These are phyloP conservation scores for Leishmania martiniquensis DNA, from an alignment of 208 protist genomes.

Conservation along the genomic window DNA sequence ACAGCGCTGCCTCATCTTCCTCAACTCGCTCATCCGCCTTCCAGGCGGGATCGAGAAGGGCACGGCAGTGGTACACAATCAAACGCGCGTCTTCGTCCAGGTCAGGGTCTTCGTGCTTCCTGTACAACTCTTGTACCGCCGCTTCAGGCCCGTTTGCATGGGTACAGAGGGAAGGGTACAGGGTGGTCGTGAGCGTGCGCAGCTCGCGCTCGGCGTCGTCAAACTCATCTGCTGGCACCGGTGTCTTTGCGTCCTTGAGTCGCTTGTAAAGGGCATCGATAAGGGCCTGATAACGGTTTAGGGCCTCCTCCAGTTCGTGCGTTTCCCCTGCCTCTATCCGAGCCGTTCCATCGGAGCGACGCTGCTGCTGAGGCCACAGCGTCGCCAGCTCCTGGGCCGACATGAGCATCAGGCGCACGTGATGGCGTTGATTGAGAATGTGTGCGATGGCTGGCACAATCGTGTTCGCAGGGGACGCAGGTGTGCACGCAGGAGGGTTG, in stretches of 20 bases:
- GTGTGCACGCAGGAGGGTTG: background rate
- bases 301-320: background rate
- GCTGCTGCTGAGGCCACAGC: slow-evolving; percentile 7
- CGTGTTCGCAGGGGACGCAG: background rate
- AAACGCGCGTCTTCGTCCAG: slow-evolving; percentile 75
- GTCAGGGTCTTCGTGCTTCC: slow-evolving; percentile 68
- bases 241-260: slow-evolving; percentile 49
- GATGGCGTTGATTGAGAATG: slow-evolving; percentile 75
- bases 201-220: slow-evolving; percentile 41
- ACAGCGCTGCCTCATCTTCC: slow-evolving; percentile 56
- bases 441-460: slow-evolving; percentile 47
- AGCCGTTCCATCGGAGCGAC: background rate
- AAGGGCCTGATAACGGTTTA: slow-evolving; percentile 23
- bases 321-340: background rate
- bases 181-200: slow-evolving; percentile 36
- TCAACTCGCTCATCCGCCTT: slow-evolving; percentile 47
- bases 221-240: slow-evolving; percentile 42
- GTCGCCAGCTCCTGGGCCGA: slow-evolving; percentile 64
- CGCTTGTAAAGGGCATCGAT: slow-evolving; percentile 36
- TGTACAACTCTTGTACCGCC: slow-evolving; percentile 52
- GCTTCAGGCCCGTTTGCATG: slow-evolving; percentile 27
- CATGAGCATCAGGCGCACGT: slow-evolving; percentile 66
- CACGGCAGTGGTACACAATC: slow-evolving; percentile 82
- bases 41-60: slow-evolving; percentile 74
- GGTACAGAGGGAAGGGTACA: slow-evolving; percentile 62